Evolutionary conservation across 176 grass and related monocot species (phyloP), one percentile per base, ranked within the genome.

Genomic region (Bolboschoenus planiculmis): DNA sequence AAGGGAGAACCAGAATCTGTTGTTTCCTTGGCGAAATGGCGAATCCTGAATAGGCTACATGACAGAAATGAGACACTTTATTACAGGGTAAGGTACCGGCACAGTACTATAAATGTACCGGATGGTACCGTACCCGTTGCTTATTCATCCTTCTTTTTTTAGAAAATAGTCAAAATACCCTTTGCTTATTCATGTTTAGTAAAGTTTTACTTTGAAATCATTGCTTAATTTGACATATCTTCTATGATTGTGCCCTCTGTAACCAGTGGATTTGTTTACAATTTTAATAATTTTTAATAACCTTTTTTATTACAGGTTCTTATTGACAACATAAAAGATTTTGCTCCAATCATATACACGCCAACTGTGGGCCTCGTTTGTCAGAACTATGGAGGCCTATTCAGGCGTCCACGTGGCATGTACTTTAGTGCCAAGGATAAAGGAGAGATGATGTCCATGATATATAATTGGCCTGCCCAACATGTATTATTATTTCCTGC

Each of bases 401-500:
- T 93, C 79, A 93, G 92, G 70, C 92, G 96, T 14, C 96, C 92
- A 13, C 96, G 92, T 66, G 96, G 92, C 26, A 98, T 98, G 96
- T 98, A 98, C 81, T 98, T 98, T 85, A 95, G 90, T 34, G 96
- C 92, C 13, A 95, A 95, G 82, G 96, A 98, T 76, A 98, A 93
- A 87, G 92, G 96, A 60, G 96, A 98, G 75, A 98, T 98, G 96
- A 98, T 98, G 90, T 98, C 96, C 54, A 98, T 98, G 96, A 98
- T 98, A 78, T 91, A 98, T 84, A 95, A 98, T 83, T 98, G 96
- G 96, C 96, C 96, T 80, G 87, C 87, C 10, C 85, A 93, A 11
- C 80, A 86, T 62, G 88, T 90, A 86, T 15, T 29, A 30, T 57
- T 83, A 7, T 16, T 48, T 58, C 44, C 21, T 65, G 37, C 31